phyloP scores from a whole-genome alignment of 805 yeast species.

The Saturnispora dispora region DNA sequence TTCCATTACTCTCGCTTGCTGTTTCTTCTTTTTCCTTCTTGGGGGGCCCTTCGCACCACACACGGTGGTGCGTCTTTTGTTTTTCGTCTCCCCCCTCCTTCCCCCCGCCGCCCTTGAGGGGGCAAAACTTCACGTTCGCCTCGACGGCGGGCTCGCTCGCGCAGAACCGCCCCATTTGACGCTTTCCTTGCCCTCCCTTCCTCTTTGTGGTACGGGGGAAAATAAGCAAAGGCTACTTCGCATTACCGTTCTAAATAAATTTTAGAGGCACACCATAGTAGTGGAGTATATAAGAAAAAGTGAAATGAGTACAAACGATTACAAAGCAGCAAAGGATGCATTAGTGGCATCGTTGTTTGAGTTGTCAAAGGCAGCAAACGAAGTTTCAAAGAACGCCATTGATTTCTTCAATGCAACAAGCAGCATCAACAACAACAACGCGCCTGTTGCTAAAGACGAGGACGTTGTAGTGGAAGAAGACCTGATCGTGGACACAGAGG shows the following conservation, averaged over 20 bases:
- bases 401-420: conserved; percentile 55
- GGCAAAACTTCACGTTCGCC: not conserved
- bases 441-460: conserved; percentile 6
- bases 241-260: not conserved
- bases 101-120: not conserved
- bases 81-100: not conserved
- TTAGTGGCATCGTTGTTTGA: conserved; percentile 74
- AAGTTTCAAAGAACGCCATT: conserved; percentile 72
- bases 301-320: conserved; percentile 14
- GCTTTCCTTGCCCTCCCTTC: not conserved
- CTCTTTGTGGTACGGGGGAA: not conserved
- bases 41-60: not conserved
- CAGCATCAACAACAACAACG: conserved; percentile 20
- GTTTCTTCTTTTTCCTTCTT: not conserved
- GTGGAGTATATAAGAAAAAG: not conserved
- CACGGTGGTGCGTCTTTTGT: not conserved
- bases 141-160: not conserved
- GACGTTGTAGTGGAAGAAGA: conserved; percentile 5
- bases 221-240: not conserved
- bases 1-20: no score
- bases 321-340: conserved; percentile 25
- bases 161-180: not conserved
- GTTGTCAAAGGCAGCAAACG: conserved; percentile 78
- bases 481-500: not conserved
- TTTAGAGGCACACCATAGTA: not conserved